Evolutionary conservation across 306 rosid species (phyloP).

Genomic region (Cucurbita pepo): DNA sequence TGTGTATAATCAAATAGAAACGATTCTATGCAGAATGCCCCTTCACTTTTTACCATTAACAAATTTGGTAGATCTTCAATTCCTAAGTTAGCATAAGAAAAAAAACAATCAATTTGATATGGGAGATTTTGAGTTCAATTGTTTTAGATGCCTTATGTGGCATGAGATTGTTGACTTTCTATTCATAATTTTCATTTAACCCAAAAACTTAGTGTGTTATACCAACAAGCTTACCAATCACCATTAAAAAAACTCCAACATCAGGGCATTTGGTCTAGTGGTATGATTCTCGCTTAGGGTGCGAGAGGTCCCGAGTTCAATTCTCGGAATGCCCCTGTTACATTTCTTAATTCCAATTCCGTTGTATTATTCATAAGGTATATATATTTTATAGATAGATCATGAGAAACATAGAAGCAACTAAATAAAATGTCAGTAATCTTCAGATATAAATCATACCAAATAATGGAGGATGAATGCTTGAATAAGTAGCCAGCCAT

Average conservation of each 20-base stretch:
- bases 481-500: background rate
- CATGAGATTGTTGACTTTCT: background rate
- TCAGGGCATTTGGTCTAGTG: slow-evolving; percentile 29
- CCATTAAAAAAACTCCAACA: too few species aligned
- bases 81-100: background rate
- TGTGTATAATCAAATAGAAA: too few species aligned
- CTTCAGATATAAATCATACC: background rate
- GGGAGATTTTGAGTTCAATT: too few species aligned
- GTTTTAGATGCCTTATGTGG: background rate
- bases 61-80: background rate
- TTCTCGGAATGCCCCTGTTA: slow-evolving; percentile 8
- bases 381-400: too few species aligned
- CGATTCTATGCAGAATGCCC: background rate
- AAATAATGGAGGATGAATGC: background rate
- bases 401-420: background rate
- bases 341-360: background rate
- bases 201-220: too few species aligned
- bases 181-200: too few species aligned
- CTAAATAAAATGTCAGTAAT: background rate
- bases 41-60: background rate
- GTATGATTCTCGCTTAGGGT: slow-evolving; percentile 47
- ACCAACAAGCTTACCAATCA: too few species aligned
- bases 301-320: slow-evolving; percentile 40
- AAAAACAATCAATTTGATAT: background rate
- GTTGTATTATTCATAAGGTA: too few species aligned